Percentiles rank a stretch among this genome's conserved stretches.
Conservation (phyloP, 2,329 filamentous ascomycete species). For the Kalaharituber pfeilii region DNA sequence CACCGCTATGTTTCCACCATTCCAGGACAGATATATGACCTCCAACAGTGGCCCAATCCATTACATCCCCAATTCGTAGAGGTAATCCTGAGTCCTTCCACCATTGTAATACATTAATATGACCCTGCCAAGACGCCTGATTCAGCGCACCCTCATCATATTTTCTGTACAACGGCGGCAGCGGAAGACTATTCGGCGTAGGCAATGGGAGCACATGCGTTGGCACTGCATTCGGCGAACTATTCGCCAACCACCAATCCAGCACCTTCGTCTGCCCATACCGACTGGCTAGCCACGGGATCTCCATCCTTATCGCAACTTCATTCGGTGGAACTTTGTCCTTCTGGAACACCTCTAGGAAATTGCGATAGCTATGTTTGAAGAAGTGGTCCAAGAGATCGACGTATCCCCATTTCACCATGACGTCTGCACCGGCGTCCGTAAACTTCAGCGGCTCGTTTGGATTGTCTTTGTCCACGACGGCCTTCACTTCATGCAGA, state of each 20-base stretch:
- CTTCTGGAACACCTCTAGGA: slow-evolving; percentile 75
- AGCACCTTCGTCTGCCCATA: slow-evolving; percentile 72
- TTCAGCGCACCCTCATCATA: slow-evolving; percentile 76
- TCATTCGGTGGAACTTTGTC: slow-evolving; percentile 76
- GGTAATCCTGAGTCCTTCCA: slow-evolving; percentile 70
- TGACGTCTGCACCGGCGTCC: slow-evolving; percentile 65
- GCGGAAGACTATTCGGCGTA: slow-evolving; percentile 33
- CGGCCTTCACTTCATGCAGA: slow-evolving; percentile 51
- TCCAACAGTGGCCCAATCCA: slow-evolving; percentile 73
- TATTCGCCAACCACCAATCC: slow-evolving; percentile 77
- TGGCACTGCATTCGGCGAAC: slow-evolving; percentile 30
- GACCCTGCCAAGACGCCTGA: slow-evolving; percentile 69
- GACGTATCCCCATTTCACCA: slow-evolving; percentile 77
- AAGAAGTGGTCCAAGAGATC: slow-evolving; percentile 59
- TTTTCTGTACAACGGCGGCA: slow-evolving; percentile 47
- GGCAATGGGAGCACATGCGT: neutral
- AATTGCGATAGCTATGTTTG: slow-evolving; percentile 42
- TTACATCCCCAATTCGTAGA: slow-evolving; percentile 68
- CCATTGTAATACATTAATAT: slow-evolving; percentile 73
- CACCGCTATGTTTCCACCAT: slow-evolving; percentile 59
- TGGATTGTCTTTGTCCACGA: slow-evolving; percentile 37
- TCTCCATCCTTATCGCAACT: slow-evolving; percentile 41
- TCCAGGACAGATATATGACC: slow-evolving; percentile 74
- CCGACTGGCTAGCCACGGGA: slow-evolving; percentile 16
- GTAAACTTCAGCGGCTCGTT: slow-evolving; percentile 49